Evolutionary conservation across 1,284 basidiomycete genomes (phyloP), one percentile per base, ranked within the genome.

Genomic region (Papiliotrema fonsecae): DNA sequence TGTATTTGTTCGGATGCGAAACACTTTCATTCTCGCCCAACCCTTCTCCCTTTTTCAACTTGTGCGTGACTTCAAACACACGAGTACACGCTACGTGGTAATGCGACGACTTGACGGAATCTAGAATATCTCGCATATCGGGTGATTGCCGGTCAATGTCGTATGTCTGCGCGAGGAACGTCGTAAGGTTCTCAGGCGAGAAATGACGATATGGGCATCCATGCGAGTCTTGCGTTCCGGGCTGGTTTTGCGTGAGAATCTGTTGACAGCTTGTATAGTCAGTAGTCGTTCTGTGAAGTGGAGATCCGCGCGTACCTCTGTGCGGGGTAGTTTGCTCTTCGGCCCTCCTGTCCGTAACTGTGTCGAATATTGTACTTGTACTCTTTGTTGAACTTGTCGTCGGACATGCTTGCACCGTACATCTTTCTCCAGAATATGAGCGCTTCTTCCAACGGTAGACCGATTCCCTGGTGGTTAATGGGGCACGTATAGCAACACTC

Each of bases 301-400:
- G 14, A 11, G 24, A 47, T 9, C 35, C 10, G 2, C 7, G 61
- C 78, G 45, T 32, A 88, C 89, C 81, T 92, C 75, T 87, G 90
- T 0, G 96, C 92, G 4, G 89, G 82, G 70, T 98, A 98, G 73
- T 97, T 97, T 44, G 86, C 86, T 35, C 94, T 82, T 66, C 86
- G 87, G 7, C 96, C 96, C 71, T 98, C 96, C 37, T 97, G 77
- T 39, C 96, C 96, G 69, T 87, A 99, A 9, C 84, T 85, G 73
- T 98, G 96, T 34, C 94, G 84, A 61, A 99, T 93, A 63, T 98
- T 98, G 75, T 99, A 99, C 61, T 84, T 85, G 78, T 97, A 87
- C 67, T 97, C 89, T 72, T 98, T 99, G 77, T 92, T 93, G 77
- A 98, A 99, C 73, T 93, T 88, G 75, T 98, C 92, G 58, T 97